A percentile compares a stretch with the other conserved stretches of the same genome.
phyloP scores from a whole-genome alignment of 2,329 filamentous ascomycete species.

The Paecilomyces sp. region DNA sequence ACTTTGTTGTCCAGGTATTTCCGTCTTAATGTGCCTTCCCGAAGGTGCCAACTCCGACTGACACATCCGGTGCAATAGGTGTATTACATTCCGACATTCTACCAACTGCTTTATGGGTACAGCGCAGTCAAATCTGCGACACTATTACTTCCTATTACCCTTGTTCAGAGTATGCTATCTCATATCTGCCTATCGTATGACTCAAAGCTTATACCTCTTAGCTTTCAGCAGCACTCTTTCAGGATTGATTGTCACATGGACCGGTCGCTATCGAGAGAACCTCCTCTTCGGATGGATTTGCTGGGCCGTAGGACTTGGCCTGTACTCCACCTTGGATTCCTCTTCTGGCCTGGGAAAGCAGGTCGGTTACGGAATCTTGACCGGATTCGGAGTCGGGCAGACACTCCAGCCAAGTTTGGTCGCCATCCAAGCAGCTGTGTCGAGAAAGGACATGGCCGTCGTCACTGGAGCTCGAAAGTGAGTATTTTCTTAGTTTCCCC shows the following conservation, averaged over 20 bases:
- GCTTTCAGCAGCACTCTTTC: constrained; percentile 43
- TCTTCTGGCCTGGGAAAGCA: constrained; percentile 45
- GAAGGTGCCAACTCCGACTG: constrained; percentile 32
- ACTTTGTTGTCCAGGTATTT: constrained; percentile 48
- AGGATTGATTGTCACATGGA: constrained; percentile 47
- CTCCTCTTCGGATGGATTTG: constrained; percentile 48
- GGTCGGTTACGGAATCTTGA: constrained; percentile 48
- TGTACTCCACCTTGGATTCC: constrained; percentile 47
- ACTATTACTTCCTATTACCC: constrained; percentile 45
- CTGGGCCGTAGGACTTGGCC: constrained; percentile 47
- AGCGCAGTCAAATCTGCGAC: constrained; percentile 42
- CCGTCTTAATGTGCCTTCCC: too few relatives aligned
- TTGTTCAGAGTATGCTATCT: constrained; percentile 32
- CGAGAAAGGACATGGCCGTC: constrained; percentile 1
- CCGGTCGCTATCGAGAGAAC: constrained; percentile 47
- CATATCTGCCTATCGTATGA: constrained; percentile 20
- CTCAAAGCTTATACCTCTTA: constrained; percentile 36
- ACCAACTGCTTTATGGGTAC: constrained; percentile 48
- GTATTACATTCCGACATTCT: constrained; percentile 57
- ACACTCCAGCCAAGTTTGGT: constrained; percentile 1
- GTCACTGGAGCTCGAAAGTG: neutral
- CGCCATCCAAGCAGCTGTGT: constrained; percentile 1
- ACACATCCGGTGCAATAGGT: constrained; percentile 25
- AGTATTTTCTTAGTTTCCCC: neutral
- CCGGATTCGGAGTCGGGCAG: constrained; percentile 34